A percentile compares a stretch with the other conserved stretches of the same genome.
Conservation (phyloP, 2,329 filamentous ascomycete species). For the Ophiocordyceps sinensis region DNA sequence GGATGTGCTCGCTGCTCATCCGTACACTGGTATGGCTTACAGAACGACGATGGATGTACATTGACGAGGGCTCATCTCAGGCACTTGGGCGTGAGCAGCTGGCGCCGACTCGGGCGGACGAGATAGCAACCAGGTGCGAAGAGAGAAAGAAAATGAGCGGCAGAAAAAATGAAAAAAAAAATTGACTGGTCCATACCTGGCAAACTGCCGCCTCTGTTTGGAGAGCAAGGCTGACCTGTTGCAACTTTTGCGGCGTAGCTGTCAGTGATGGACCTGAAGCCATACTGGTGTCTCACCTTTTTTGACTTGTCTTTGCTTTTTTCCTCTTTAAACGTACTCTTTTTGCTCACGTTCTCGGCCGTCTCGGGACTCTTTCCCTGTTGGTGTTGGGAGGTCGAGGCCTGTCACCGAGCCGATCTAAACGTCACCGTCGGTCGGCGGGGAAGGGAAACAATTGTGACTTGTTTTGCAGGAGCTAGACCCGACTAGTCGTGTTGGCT, state of each 20-base stretch:
- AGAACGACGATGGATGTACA: too few species aligned
- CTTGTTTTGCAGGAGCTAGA: not conserved
- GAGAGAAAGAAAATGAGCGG: too few species aligned
- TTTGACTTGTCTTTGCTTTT: not conserved
- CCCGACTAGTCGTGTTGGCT: not conserved
- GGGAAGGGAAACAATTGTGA: not conserved
- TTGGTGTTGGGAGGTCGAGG: too few species aligned
- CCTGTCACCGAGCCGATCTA: too few species aligned
- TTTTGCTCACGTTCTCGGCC: too few species aligned
- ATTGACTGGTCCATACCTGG: not conserved
- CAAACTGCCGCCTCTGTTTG: not conserved
- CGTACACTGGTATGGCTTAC: too few species aligned
- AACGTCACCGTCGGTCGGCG: not conserved
- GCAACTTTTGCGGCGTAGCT: not conserved
- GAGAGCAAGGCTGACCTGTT: not conserved
- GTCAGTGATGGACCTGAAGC: constrained; percentile 3
- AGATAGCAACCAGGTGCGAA: too few species aligned
- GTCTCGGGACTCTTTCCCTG: too few species aligned
- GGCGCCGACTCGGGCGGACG: too few species aligned
- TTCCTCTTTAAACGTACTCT: not conserved
- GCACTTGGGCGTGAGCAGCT: too few species aligned
- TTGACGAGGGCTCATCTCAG: too few species aligned
- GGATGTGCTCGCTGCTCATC: too few species aligned
- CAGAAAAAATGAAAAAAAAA: not conserved
- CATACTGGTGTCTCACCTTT: constrained; percentile 3